Percentiles rank a stretch among this genome's conserved stretches.
Evolutionary conservation across 2,329 filamentous ascomycete genomes (phyloP).

Genomic region (Penicillium vulpinum): DNA sequence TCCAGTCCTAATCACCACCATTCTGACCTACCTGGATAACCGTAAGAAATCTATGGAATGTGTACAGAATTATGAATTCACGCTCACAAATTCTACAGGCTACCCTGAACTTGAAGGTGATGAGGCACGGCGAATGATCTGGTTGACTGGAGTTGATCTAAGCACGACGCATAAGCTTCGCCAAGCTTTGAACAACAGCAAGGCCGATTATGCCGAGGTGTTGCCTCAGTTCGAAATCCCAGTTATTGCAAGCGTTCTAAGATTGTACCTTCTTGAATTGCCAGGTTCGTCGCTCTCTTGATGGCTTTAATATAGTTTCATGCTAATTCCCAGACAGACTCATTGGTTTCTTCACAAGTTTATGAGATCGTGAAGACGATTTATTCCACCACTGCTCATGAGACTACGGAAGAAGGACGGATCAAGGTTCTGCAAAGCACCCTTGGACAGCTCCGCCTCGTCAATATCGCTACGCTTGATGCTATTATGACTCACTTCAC

Average conservation of each 20-base stretch:
- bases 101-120: constrained; percentile 98
- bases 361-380: constrained; percentile 99
- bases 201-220: constrained; percentile 70
- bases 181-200: constrained; percentile 81
- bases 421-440: constrained; percentile 93
- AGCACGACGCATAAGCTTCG: constrained; percentile 81
- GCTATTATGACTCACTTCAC: constrained; percentile 98
- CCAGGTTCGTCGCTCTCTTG: constrained; percentile 66
- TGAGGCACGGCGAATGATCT: constrained; percentile 86
- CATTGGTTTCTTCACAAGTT: constrained; percentile 95
- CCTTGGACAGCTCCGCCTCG: constrained; percentile 86
- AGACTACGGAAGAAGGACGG: constrained; percentile 73
- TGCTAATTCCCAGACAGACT: constrained; percentile 61
- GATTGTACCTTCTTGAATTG: constrained; percentile 91
- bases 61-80: not conserved
- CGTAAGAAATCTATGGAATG: constrained; percentile 44
- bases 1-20: constrained; percentile 84
- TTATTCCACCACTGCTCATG: constrained; percentile 77
- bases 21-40: constrained; percentile 92
- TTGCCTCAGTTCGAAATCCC: constrained; percentile 90
- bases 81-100: constrained; percentile 45
- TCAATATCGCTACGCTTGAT: constrained; percentile 98
- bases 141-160: constrained; percentile 89
- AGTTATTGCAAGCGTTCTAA: constrained; percentile 87
- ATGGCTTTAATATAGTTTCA: not conserved